Evolutionary conservation across 2,329 filamentous ascomycete species (phyloP).

Genomic region (Emmonsia crescens): DNA sequence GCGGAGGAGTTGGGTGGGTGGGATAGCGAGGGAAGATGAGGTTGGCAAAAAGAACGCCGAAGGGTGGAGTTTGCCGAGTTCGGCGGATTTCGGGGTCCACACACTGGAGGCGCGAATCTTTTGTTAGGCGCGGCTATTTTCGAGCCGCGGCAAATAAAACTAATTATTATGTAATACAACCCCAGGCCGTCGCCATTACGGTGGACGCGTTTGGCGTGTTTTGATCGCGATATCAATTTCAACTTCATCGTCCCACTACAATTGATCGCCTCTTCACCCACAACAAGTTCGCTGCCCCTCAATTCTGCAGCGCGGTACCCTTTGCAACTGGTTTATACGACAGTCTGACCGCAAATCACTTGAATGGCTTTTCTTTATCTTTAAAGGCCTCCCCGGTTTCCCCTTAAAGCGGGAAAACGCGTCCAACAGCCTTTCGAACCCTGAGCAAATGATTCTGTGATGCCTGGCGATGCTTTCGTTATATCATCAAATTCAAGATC

Average conservation of each 20-base stretch:
- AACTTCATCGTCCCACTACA: not conserved
- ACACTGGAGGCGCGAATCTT: not conserved
- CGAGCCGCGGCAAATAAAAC: not conserved
- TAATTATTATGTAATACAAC: too few species aligned
- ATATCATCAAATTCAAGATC: conserved; percentile 25
- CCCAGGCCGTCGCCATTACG: too few species aligned
- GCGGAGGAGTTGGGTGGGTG: not conserved
- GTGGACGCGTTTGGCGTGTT: not conserved
- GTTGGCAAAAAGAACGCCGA: not conserved
- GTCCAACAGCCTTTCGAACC: not conserved
- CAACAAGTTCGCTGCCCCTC: not conserved
- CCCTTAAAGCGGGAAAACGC: not conserved
- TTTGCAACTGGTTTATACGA: not conserved
- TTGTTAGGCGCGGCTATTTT: not conserved
- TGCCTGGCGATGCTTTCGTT: conserved; percentile 5
- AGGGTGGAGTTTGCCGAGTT: conserved; percentile 1
- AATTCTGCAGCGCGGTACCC: not conserved
- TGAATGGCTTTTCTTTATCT: not conserved
- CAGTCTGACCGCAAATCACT: not conserved
- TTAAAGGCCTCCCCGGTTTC: not conserved
- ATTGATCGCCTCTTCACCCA: not conserved
- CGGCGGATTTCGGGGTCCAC: conserved; percentile 1
- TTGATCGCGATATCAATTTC: not conserved
- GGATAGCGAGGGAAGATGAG: not conserved
- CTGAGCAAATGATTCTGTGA: conserved; percentile 10